Base-by-base conservation (phyloP, 495 filamentous ascomycete genomes). In the Annulohypoxylon maeteangense region DNA sequence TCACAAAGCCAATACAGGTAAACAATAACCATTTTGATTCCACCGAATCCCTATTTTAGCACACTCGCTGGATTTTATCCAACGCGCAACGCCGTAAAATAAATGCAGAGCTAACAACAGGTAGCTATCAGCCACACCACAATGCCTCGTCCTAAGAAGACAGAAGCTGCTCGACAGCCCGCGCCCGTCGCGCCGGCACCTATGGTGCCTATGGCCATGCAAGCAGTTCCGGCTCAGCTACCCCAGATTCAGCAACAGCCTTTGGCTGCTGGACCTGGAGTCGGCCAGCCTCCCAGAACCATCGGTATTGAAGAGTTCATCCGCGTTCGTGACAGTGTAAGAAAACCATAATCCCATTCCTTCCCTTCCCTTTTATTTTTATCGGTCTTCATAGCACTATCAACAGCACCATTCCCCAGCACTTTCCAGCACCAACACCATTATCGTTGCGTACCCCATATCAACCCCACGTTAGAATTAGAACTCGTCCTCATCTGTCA, bases 81-180 rank as follows among this genome's bases (percentile, higher is more conserved):
- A 23, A 10, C 7, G 22, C 44, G 14, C 20, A 47, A 47, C 16
- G 20, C 22, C 45, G 20, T 25, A 25, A 12, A 25, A 25, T 47
- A 22, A 48, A 7, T 12, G 18, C 10, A 48, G 40, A 44, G 40
- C 40, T 18, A 55, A 57, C 45, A 25, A 22, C n/a, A n/a, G n/a
- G n/a, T 22, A 47, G 36, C 42, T 47, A 47, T 7, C 8, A 48
- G 3, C 14, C n/a, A 5, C 20, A 45, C 38, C 32, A 72, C 32
- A 48, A 85, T 86, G 84, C 80, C 81, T 67, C 81, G 79, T 62
- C 76, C 79, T 4, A 87, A 85, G 78, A 85, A 86, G 74, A 68
- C 76, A 16, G 81, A 83, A 53, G 82, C 84, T 62, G 80, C 84
- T 54, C 80, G 81, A 66, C 76, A 77, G 47, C 71, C 75, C 16